phyloP scores from a whole-genome alignment of 2,329 filamentous ascomycete species.

The Mycosphaerella sp. region DNA sequence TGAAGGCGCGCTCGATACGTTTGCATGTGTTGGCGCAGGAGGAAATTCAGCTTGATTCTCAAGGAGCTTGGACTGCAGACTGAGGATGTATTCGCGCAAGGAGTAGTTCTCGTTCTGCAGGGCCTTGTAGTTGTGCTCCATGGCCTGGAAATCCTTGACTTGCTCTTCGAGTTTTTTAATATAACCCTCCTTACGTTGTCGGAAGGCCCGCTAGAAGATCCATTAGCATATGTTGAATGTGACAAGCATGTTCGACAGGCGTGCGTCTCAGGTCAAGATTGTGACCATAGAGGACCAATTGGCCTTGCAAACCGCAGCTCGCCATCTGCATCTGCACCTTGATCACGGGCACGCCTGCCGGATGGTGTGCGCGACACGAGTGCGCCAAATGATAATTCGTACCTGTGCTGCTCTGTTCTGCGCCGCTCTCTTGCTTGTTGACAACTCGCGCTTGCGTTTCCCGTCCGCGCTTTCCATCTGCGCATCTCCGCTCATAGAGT shows the following conservation, averaged over 20 bases:
- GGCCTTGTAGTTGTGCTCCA: slow-evolving; percentile 72
- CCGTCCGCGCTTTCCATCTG: slow-evolving; percentile 44
- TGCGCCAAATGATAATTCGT: slow-evolving; percentile 32
- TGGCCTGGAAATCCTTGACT: slow-evolving; percentile 68
- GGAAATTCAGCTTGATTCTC: slow-evolving; percentile 80
- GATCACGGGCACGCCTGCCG: no score
- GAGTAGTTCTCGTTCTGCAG: slow-evolving; percentile 84
- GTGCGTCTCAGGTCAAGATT: no score
- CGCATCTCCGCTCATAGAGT: slow-evolving; percentile 45
- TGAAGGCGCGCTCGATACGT: slow-evolving; percentile 42
- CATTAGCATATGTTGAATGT: neutral
- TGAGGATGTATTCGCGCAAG: slow-evolving; percentile 86
- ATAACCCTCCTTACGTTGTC: slow-evolving; percentile 94
- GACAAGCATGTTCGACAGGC: neutral
- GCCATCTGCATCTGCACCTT: no score
- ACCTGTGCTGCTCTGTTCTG: slow-evolving; percentile 97
- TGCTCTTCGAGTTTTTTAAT: slow-evolving; percentile 97
- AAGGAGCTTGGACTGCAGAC: slow-evolving; percentile 76
- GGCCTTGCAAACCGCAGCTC: no score
- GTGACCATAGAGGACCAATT: no score
- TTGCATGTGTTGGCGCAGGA: slow-evolving; percentile 72
- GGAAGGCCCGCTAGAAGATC: slow-evolving; percentile 71
- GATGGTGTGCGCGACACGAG: no score
- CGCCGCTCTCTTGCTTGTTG: slow-evolving; percentile 90
- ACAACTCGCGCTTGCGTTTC: slow-evolving; percentile 87